Evolutionary conservation across 2,329 filamentous ascomycete species (phyloP).

Genomic region (Venturia aucupariae): DNA sequence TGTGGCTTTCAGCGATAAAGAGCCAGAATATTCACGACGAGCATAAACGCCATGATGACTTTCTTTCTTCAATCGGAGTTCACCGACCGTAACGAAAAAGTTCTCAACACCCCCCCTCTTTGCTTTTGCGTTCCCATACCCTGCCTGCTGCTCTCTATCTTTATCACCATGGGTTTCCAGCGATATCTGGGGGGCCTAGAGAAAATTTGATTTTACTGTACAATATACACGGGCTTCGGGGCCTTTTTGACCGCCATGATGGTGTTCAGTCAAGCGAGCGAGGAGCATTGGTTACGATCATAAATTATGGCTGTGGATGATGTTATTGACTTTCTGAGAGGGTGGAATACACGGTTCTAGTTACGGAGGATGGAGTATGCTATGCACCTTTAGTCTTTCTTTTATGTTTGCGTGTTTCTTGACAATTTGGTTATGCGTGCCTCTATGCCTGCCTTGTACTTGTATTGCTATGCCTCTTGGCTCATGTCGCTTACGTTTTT

Average conservation of each 20-base stretch:
- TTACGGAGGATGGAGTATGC: constrained; percentile 5
- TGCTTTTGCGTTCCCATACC: constrained; percentile 12
- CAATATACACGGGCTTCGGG: constrained; percentile 9
- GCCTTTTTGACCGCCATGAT: background rate
- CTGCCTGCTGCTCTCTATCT: constrained; percentile 1
- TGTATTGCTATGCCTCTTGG: constrained; percentile 3
- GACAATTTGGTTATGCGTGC: background rate
- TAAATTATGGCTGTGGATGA: constrained; percentile 2
- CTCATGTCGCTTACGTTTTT: background rate
- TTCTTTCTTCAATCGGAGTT: constrained; percentile 11
- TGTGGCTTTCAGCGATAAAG: constrained; percentile 2
- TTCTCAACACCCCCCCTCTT: background rate
- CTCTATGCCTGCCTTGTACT: background rate
- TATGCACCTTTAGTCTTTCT: constrained; percentile 6
- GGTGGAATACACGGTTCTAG: background rate
- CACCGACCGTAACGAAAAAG: constrained; percentile 5
- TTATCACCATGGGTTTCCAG: constrained; percentile 8
- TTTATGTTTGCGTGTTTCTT: constrained; percentile 6
- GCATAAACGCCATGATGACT: background rate
- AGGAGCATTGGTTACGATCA: constrained; percentile 8
- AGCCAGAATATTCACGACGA: background rate
- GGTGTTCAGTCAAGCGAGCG: constrained; percentile 4
- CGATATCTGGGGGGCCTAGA: constrained; percentile 14
- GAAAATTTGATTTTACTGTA: constrained; percentile 13
- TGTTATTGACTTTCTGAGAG: background rate